Conservation (phyloP, 441 rosid genomes). For the Sinapis alba region DNA sequence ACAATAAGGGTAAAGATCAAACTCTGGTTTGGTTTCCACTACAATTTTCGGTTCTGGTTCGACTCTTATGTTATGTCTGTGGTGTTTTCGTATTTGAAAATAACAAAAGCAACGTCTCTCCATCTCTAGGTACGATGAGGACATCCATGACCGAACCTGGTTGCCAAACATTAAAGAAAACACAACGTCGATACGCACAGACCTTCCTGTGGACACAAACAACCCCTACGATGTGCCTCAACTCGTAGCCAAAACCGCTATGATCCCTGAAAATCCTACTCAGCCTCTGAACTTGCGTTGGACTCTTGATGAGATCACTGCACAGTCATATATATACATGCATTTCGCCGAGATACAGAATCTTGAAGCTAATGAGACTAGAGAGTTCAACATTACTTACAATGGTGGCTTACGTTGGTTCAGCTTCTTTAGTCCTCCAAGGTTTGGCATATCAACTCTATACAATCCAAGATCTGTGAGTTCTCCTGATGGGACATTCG, state of each 20-base stretch:
- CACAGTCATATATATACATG: constrained; percentile 33
- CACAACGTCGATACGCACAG: not conserved
- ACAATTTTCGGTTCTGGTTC: not conserved
- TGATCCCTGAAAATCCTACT: not conserved
- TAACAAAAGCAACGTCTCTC: not conserved
- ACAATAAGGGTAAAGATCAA: no score
- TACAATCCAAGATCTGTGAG: not conserved
- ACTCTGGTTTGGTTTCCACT: no score
- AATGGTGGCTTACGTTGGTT: not conserved
- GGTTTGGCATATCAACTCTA: not conserved
- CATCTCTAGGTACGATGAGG: not conserved
- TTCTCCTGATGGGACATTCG: not conserved
- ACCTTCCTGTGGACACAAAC: not conserved
- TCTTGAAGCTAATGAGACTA: constrained; percentile 21
- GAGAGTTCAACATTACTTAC: constrained; percentile 35
- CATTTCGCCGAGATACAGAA: constrained; percentile 41
- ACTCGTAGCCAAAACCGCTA: not conserved
- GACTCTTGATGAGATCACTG: not conserved
- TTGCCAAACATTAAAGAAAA: not conserved
- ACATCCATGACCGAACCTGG: constrained; percentile 29
- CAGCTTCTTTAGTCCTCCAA: not conserved
- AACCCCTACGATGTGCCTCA: constrained; percentile 5
- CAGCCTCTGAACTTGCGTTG: not conserved
- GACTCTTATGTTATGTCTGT: not conserved
- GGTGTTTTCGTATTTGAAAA: not conserved